Evolutionary conservation across 352 stramenopile species (phyloP), one percentile per base, ranked within the genome.

Genomic region (Plasmopara viticola): DNA sequence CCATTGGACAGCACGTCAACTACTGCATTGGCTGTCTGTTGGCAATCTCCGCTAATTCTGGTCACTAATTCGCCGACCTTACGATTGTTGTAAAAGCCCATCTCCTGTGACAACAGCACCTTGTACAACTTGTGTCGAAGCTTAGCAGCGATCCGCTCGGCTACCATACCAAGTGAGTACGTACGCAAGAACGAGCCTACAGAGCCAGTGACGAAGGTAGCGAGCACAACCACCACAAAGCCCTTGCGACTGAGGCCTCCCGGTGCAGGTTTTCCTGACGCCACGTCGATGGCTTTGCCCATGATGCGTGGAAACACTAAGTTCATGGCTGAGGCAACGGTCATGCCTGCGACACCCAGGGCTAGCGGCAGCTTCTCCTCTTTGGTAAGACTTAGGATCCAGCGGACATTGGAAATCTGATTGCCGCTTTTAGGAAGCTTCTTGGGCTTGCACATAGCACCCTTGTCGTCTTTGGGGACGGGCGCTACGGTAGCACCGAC

Each of bases 131-230:
- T 66, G 40, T 74, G 70, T 10, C 87, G 80, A 17, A 96, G 63
- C 64, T 85, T 85, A 30, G 73, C 82, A 3, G 84, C 85, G 51
- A 94, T 90, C 20, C 80, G 75, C 58, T 94, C 84, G 2, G 84
- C 71, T 45, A 94, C 86, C 73, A 95, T 94, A 7, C 84, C 85
- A 35, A 96, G 75, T 51, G 81, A 94, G 56, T 96, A 96, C 8
- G 80, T 84, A 49, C 87, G 81, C 49, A 95, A 58, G 70, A 94
- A 94, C 2, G 87, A 96, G 30, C 84, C 86, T 5, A 93, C 59
- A 0, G 86, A 85, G 0, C 87, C 87, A 17, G 78, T 84, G 18
- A 88, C 67, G 52, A 96, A 96, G 14, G 88, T 88, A 31, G 72
- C 79, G 14, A 96, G 59, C 39, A 93, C 86, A 28, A 89, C 76